Evolutionary conservation across 176 grass and related monocot genomes (phyloP).

Genomic region (Oryza coarctata): DNA sequence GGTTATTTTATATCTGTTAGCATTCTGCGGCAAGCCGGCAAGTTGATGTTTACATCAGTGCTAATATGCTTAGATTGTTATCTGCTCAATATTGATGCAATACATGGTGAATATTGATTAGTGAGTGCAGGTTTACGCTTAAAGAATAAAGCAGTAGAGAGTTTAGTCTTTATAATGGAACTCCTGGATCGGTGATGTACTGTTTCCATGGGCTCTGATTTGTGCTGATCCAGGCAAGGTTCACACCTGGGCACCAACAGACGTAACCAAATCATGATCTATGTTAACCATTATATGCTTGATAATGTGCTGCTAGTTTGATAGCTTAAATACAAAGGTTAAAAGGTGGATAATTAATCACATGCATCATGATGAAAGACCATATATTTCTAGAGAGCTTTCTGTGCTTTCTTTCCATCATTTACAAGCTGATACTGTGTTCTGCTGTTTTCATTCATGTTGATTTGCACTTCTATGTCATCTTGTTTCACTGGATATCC

Average conservation of each 20-base stretch:
- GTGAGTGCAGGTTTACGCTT: not conserved
- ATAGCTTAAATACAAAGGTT: not conserved
- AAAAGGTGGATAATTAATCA: not conserved
- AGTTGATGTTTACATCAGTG: not conserved
- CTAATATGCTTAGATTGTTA: not conserved
- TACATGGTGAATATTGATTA: not conserved
- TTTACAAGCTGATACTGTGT: not conserved
- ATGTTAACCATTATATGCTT: conserved; percentile 9
- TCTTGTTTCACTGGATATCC: not conserved
- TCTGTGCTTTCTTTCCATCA: not conserved
- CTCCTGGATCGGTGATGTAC: not conserved
- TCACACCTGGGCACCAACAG: not conserved
- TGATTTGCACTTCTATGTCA: not conserved
- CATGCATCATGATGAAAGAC: not conserved
- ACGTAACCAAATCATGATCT: not conserved
- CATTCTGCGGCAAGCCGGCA: not conserved
- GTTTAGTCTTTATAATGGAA: not conserved
- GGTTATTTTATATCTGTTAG: not conserved
- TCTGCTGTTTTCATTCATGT: not conserved
- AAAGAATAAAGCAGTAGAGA: not conserved
- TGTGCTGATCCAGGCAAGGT: no score
- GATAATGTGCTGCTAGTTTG: not conserved
- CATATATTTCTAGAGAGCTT: not conserved
- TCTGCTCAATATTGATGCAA: not conserved
- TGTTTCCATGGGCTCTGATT: not conserved